Percentiles rank a stretch among this genome's conserved stretches.
These are phyloP conservation scores for Neurospora sp. DNA, from an alignment of 495 filamentous ascomycete genomes.

Conservation along the genomic window DNA sequence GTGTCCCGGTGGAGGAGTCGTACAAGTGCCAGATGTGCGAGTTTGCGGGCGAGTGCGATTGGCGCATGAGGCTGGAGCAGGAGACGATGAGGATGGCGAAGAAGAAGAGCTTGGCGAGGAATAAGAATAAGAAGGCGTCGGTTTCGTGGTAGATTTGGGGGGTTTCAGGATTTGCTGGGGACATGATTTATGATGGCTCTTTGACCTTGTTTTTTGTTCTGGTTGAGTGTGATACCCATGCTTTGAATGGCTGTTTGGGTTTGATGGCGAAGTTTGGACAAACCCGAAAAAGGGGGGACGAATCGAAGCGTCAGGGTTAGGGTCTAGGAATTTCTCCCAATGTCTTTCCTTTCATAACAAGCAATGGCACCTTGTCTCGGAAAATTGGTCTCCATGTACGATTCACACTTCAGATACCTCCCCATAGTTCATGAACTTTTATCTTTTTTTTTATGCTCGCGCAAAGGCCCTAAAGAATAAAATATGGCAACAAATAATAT, in stretches of 20 bases:
- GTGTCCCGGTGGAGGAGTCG: slow-evolving; percentile 79
- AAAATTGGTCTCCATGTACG: background rate
- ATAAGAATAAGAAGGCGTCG: background rate
- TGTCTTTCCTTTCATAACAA: background rate
- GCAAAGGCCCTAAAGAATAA: background rate
- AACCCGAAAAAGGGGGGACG: background rate
- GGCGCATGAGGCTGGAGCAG: slow-evolving; percentile 34
- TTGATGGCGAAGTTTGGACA: background rate
- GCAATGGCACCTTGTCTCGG: background rate
- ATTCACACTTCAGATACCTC: background rate
- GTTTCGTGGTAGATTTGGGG: background rate
- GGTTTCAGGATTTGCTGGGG: background rate
- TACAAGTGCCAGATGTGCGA: slow-evolving; percentile 71
- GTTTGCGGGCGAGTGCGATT: slow-evolving; percentile 44
- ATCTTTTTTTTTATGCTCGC: background rate
- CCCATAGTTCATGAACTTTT: background rate
- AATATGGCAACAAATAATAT: background rate
- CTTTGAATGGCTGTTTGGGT: background rate
- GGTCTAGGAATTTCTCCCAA: background rate
- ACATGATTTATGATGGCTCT: background rate
- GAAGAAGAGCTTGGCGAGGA: slow-evolving; percentile 1
- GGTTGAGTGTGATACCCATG: background rate
- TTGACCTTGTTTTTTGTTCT: background rate
- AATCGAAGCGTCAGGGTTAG: background rate
- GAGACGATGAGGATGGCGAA: slow-evolving; percentile 13